These are phyloP conservation scores for Opeltia flavorubescens DNA, from an alignment of 495 filamentous ascomycete species.

Conservation along the genomic window DNA sequence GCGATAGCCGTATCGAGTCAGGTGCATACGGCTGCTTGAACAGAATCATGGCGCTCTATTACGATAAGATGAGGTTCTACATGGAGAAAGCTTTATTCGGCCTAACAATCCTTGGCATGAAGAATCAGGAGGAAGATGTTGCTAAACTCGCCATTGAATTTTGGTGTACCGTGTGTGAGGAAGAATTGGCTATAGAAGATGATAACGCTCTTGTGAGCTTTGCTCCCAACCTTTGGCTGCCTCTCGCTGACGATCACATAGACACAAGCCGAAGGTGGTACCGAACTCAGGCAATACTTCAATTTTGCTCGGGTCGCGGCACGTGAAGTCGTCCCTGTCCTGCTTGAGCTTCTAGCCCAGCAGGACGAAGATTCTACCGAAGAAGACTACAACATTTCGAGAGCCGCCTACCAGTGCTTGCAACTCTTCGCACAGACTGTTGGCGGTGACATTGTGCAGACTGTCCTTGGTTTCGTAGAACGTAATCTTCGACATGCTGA, in stretches of 20 bases:
- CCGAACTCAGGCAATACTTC: constrained; percentile 75
- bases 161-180: constrained; percentile 98
- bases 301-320: constrained; percentile 85
- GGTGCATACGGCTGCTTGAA: constrained; percentile 94
- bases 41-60: constrained; percentile 95
- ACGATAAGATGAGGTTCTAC: constrained; percentile 99
- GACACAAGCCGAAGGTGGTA: constrained; percentile 53
- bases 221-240: not conserved
- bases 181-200: constrained; percentile 93
- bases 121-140: constrained; percentile 92
- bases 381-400: constrained; percentile 92
- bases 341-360: constrained; percentile 77
- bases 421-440: constrained; percentile 92
- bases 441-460: constrained; percentile 59
- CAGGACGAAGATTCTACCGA: constrained; percentile 95
- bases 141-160: constrained; percentile 97
- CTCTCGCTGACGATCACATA: constrained; percentile 10
- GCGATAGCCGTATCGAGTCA: constrained; percentile 79
- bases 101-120: constrained; percentile 97
- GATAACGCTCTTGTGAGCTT: constrained; percentile 73
- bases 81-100: constrained; percentile 99
- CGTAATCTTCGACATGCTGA: constrained; percentile 75
- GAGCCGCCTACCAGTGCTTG: constrained; percentile 90
- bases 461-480: constrained; percentile 83
- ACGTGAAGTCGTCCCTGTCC: constrained; percentile 80